Conservation (phyloP, 441 rosid species). For the Syzygium syzygioides region DNA sequence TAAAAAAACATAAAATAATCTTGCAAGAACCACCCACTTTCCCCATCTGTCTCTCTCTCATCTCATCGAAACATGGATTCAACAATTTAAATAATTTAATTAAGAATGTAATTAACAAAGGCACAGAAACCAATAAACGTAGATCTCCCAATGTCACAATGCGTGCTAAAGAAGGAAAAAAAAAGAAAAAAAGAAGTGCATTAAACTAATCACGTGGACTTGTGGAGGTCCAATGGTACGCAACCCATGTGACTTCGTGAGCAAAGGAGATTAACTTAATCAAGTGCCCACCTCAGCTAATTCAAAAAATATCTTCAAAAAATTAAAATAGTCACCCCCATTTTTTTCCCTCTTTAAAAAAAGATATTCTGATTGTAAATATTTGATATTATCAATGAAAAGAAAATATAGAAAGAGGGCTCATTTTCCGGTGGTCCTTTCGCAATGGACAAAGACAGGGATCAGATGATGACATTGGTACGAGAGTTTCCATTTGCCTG, state of each 20-base stretch:
- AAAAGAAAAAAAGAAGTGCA: not conserved
- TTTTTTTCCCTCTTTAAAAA: not conserved
- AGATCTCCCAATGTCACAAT: not conserved
- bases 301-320: not conserved
- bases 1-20: not conserved
- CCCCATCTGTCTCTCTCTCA: not conserved
- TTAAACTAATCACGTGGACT: not conserved
- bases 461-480: not conserved
- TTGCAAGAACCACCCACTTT: not conserved
- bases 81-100: not conserved
- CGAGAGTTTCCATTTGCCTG: not conserved
- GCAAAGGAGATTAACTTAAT: not conserved
- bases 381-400: not conserved
- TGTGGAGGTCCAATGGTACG: not conserved
- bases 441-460: not conserved
- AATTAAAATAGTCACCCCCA: not conserved
- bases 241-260: not conserved
- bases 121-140: not conserved
- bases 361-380: not conserved
- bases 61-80: not conserved
- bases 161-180: not conserved
- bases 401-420: not conserved
- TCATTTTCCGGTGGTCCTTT: not conserved
- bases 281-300: not conserved
- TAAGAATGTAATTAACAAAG: not conserved